Conservation (phyloP, 129 eudicot species). For the Centrapalus pauciflorus region DNA sequence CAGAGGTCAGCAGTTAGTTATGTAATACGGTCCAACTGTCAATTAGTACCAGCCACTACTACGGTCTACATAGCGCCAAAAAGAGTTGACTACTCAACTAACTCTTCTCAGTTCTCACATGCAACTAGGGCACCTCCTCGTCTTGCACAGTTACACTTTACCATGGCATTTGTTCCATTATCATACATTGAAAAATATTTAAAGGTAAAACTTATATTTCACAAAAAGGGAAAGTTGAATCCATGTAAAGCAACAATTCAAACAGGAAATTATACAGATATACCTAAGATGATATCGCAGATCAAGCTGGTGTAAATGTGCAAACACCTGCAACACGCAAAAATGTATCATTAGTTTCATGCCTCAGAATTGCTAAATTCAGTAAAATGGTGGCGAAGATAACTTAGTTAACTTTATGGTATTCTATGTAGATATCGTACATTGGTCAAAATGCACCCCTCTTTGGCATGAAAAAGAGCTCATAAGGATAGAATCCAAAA, state of each 20-base stretch:
- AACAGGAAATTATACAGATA: conserved; percentile 2
- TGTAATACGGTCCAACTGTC: not conserved
- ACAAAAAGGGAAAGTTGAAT: not conserved
- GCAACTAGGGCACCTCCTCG: too few relatives aligned
- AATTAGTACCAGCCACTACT: too few relatives aligned
- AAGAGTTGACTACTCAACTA: too few relatives aligned
- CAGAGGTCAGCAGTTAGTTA: not conserved
- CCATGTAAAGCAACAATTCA: not conserved
- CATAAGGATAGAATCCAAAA: not conserved
- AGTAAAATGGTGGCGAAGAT: not conserved
- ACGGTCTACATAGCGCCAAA: too few relatives aligned
- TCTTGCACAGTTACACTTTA: too few relatives aligned
- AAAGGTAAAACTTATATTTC: not conserved
- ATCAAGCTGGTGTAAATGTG: conserved; percentile 95
- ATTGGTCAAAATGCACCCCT: not conserved
- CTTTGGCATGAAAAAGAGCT: not conserved
- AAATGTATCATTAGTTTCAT: conserved; percentile 14
- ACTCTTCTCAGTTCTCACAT: too few relatives aligned
- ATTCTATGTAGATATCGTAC: not conserved
- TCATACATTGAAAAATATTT: not conserved
- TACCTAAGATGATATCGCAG: conserved; percentile 90
- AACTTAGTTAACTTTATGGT: not conserved
- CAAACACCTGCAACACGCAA: conserved; percentile 62
- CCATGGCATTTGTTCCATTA: too few relatives aligned
- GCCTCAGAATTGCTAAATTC: not conserved